Evolutionary conservation across 2,329 filamentous ascomycete species (phyloP).

Genomic region (Fusarium proliferatum): DNA sequence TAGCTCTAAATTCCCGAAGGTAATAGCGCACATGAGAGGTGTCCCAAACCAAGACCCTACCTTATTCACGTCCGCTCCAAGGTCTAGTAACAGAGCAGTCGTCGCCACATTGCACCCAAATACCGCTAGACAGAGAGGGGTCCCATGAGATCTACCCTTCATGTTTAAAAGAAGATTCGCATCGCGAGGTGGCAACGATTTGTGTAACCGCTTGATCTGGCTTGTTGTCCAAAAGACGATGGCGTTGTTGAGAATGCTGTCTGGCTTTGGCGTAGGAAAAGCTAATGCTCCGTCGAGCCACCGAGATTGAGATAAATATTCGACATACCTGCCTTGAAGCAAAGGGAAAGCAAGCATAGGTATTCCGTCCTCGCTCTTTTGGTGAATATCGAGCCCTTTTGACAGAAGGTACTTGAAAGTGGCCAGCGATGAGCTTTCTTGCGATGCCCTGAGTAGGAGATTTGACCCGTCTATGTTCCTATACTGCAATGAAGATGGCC

Average conservation of each 20-base stretch:
- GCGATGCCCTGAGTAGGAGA: not conserved
- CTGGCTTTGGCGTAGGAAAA: too few relatives aligned
- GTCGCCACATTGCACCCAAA: accelerated
- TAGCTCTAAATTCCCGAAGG: not conserved
- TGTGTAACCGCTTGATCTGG: not conserved
- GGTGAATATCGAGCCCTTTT: not conserved
- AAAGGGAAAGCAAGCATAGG: not conserved
- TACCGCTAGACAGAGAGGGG: not conserved
- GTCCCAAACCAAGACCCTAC: not conserved
- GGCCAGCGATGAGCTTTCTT: accelerated
- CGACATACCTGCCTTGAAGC: accelerated
- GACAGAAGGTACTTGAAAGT: not conserved
- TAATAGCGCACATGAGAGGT: not conserved
- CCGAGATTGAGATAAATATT: not conserved
- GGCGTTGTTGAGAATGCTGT: not conserved
- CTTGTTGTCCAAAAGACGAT: accelerated
- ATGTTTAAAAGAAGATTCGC: too few relatives aligned
- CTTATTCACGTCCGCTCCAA: not conserved
- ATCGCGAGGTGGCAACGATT: not conserved
- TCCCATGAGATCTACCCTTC: too few relatives aligned
- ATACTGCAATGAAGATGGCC: not conserved
- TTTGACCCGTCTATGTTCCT: not conserved
- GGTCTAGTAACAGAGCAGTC: not conserved
- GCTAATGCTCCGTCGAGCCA: too few relatives aligned
- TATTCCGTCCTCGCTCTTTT: not conserved